These are phyloP conservation scores for Amanita brunnescens DNA, from an alignment of 768 basidiomycete genomes.

Conservation along the genomic window DNA sequence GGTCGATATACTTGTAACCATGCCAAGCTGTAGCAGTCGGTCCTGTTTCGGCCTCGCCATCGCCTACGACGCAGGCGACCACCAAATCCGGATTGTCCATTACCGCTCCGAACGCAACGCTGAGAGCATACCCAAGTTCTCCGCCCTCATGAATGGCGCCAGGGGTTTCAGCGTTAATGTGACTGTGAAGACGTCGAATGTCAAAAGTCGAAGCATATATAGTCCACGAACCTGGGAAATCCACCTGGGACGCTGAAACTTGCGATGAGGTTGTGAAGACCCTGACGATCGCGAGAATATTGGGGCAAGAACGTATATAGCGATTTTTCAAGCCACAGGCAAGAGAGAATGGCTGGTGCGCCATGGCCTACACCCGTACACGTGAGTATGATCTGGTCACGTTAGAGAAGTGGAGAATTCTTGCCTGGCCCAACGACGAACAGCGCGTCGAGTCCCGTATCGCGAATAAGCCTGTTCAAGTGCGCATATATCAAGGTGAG, in stretches of 20 bases:
- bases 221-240: slow-evolving; percentile 49
- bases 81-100: slow-evolving; percentile 90
- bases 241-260: slow-evolving; percentile 79
- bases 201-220: slow-evolving; percentile 4
- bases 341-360: slow-evolving; percentile 80
- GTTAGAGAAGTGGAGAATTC: too few species aligned
- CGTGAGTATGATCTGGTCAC: neutral
- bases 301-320: slow-evolving; percentile 48
- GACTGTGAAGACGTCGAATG: slow-evolving; percentile 26
- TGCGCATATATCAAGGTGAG: slow-evolving; percentile 67
- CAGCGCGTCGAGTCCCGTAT: slow-evolving; percentile 52
- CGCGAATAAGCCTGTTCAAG: slow-evolving; percentile 53
- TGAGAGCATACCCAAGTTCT: slow-evolving; percentile 83
- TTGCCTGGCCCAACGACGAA: slow-evolving; percentile 65
- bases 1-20: slow-evolving; percentile 84
- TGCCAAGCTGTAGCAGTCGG: slow-evolving; percentile 81
- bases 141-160: slow-evolving; percentile 90
- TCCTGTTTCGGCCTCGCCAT: slow-evolving; percentile 80
- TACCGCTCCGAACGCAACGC: slow-evolving; percentile 79
- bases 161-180: slow-evolving; percentile 78
- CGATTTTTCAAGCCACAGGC: slow-evolving; percentile 80
- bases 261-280: slow-evolving; percentile 60
- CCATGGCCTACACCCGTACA: slow-evolving; percentile 51
- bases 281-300: slow-evolving; percentile 46
- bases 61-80: slow-evolving; percentile 75